Base-by-base conservation (phyloP, 2,329 filamentous ascomycete species). In the Domatiomyces globalis region DNA sequence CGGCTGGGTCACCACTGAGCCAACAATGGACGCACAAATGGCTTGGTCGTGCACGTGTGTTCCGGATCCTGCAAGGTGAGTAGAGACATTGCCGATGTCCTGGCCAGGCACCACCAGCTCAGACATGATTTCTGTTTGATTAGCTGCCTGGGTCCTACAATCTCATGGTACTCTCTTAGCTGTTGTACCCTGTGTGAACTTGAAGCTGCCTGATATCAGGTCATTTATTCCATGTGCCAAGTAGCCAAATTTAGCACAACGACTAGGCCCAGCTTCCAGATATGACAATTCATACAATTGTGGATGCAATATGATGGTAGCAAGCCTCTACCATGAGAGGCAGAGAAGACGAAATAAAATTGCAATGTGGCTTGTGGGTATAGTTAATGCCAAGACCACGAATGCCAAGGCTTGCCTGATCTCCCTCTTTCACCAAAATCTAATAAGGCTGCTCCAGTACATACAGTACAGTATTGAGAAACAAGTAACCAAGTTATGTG, bases 11-110 rank as follows among this genome's bases (percentile, higher is more conserved):
- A 73, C 68, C 56, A 90, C 78, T 43, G 77, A 77, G 46, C 89
- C 90, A 48, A 88, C 78, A 55, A 95, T 81, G 18, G 89, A 95
- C 54, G 89, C 83, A 66, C 84, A 84, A 60, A 95, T 78, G 53
- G 82, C 78, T 56, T 79, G 75, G 57, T 84, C 75, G 69, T 87
- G 77, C 58, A 94, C 74, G 67, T 96, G 87, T 0, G 88, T 95
- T 58, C 90, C 92, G 9, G 85, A 74, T 12, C 90, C 90, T 25
- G 87, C 77, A 43, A 76, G 69, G 68, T 84, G 89, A 58, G 80
- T 78, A 51, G 76, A 72, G 17, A 75, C 69, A 17, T 83, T 70
- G 27, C 85, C 89, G 43, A 98, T 78, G 45, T 81, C 71, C 65
- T 92, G 85, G 65, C 92, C 92, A 9, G 92, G 92, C 8, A 58